Evolutionary conservation across 2,329 filamentous ascomycete species (phyloP), one percentile per base, ranked within the genome.

Genomic region (Fusarium sp.): DNA sequence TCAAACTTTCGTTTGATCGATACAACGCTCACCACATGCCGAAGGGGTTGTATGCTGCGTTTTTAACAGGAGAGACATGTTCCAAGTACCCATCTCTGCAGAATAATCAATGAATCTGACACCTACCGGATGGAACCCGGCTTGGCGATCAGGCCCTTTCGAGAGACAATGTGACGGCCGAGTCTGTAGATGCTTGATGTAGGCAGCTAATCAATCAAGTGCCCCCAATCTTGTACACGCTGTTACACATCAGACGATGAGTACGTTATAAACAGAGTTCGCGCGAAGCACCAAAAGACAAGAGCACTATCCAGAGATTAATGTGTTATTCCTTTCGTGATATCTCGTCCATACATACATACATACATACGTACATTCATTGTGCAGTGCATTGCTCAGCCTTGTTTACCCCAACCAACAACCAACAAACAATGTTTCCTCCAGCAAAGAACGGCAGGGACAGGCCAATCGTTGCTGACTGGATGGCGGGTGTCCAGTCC

Each of bases 401-500:
- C 28, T 36, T 36, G 34, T 36, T 36, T 36, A 17, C 34, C 17
- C 34, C 34, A 36, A 36, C 32, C 32, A 34, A n/a, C 50, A 52
- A 36, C 28, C 17, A 9, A 15, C 28, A 50, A 32, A 22, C n/a
- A n/a, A 59, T 59, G 56, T 51, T 50, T 24, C 20, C 56, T 36
- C 56, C 56, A 59, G 6, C 42, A 28, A 50, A 38, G 7, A 24
- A 34, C 5, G 24, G 17, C 24, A 30, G 20, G n/a, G 24, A 30
- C 32, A 59, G 24, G 24, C 56, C 56, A 38, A 22, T 59, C 18
- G 24, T 59, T 38, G 32, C 42, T 14, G 56, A 59, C 56, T 59
- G 56, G 56, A 59, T 59, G 56, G n/a, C 42, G 24, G 56, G 56
- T 59, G 42, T 59, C 32, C 56, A 59, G 56, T 59, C 56, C n/a